These are phyloP conservation scores for Wickerhamomyces silvicola DNA, from an alignment of 805 yeast genomes.

Conservation along the genomic window DNA sequence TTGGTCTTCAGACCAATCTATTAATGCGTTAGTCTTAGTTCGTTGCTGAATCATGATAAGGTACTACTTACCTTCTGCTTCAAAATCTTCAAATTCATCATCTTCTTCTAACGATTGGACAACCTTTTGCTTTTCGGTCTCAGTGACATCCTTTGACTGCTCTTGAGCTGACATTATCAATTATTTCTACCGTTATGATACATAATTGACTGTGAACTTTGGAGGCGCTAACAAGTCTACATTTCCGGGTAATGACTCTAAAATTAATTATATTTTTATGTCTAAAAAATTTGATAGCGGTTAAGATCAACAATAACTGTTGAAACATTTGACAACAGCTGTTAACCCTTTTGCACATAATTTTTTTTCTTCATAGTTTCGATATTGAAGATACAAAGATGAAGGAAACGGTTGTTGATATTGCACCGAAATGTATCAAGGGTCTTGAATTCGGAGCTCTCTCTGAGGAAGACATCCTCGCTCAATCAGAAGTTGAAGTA, in stretches of 20 bases:
- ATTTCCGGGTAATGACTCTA: too few relatives aligned
- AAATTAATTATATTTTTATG: too few relatives aligned
- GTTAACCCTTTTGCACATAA: constrained; percentile 24
- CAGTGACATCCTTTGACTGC: constrained; percentile 9
- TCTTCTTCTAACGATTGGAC: constrained; percentile 85
- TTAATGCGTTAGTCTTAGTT: constrained; percentile 1
- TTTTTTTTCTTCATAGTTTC: too few relatives aligned
- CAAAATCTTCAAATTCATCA: constrained; percentile 96
- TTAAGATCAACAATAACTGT: too few relatives aligned
- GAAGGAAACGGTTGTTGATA: constrained; percentile 49
- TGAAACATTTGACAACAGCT: too few relatives aligned
- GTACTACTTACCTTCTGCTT: constrained; percentile 55
- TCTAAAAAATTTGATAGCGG: too few relatives aligned
- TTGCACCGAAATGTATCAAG: constrained; percentile 83
- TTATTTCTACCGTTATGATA: not conserved
- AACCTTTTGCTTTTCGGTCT: constrained; percentile 19
- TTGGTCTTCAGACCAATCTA: constrained; percentile 63
- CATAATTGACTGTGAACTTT: too few relatives aligned
- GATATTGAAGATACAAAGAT: constrained; percentile 11
- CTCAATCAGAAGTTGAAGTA: constrained; percentile 92
- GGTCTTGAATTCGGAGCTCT: constrained; percentile 91
- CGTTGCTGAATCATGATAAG: not conserved
- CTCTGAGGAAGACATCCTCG: constrained; percentile 85
- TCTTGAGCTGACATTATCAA: constrained; percentile 5
- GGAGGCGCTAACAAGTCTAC: too few relatives aligned